phyloP scores from a whole-genome alignment of 2,329 filamentous ascomycete genomes.

The Atkinsonella texensis region DNA sequence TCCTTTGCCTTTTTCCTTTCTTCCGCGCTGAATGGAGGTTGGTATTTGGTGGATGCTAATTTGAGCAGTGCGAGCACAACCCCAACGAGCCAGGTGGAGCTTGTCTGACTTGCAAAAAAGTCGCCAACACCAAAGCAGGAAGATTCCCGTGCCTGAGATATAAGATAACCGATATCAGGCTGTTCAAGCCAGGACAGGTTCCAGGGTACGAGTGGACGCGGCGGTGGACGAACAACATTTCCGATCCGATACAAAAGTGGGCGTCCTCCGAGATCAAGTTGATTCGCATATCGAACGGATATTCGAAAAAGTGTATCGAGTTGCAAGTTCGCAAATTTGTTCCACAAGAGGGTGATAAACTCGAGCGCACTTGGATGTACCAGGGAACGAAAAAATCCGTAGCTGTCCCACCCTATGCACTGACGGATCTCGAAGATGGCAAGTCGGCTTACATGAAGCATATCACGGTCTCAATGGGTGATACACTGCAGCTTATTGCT shows the following conservation, averaged over 20 bases:
- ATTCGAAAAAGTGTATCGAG: slow-evolving; percentile 33
- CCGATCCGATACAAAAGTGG: slow-evolving; percentile 45
- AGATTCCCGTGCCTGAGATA: slow-evolving; percentile 47
- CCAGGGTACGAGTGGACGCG: slow-evolving; percentile 47
- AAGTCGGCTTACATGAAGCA: slow-evolving; percentile 36
- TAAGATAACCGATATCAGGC: slow-evolving; percentile 45
- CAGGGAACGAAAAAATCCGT: slow-evolving; percentile 35
- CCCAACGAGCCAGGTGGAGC: slow-evolving; percentile 31
- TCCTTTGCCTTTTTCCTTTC: not conserved
- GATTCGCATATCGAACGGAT: slow-evolving; percentile 42
- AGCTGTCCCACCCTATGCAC: slow-evolving; percentile 41
- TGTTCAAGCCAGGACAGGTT: slow-evolving; percentile 48
- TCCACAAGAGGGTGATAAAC: slow-evolving; percentile 41
- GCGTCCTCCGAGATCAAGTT: slow-evolving; percentile 35
- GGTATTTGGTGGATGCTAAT: not conserved
- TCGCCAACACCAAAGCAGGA: slow-evolving; percentile 36
- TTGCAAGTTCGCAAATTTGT: slow-evolving; percentile 42
- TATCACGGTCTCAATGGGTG: slow-evolving; percentile 34
- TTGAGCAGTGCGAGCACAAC: slow-evolving; percentile 39
- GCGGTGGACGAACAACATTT: slow-evolving; percentile 43
- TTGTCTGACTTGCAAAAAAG: slow-evolving; percentile 42
- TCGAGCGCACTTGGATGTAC: slow-evolving; percentile 41
- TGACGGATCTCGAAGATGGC: slow-evolving; percentile 41
- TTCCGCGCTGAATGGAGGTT: not conserved
- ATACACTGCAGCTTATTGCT: slow-evolving; percentile 32